Evolutionary conservation across 352 stramenopile genomes (phyloP).

Genomic region (Phytophthora melonis): DNA sequence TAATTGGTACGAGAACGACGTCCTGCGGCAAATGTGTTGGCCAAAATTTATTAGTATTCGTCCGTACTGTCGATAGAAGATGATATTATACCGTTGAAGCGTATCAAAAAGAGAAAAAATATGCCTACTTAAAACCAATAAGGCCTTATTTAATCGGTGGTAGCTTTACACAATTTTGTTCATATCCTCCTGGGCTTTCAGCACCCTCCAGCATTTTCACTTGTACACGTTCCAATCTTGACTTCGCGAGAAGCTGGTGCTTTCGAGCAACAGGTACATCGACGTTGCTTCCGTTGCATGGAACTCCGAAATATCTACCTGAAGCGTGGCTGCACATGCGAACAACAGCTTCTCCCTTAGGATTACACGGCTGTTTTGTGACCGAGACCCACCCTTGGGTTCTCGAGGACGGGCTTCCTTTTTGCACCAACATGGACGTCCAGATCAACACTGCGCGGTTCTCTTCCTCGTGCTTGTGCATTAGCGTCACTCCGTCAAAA

Average conservation of each 20-base stretch:
- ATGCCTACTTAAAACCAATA: too few relatives aligned
- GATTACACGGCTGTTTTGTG: conserved; percentile 1
- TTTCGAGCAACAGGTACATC: conserved; percentile 24
- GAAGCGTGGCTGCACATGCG: conserved; percentile 24
- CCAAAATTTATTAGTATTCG: too few relatives aligned
- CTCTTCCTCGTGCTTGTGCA: conserved; percentile 24
- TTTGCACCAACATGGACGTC: conserved; percentile 30
- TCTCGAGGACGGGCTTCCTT: conserved; percentile 18
- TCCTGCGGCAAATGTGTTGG: too few relatives aligned
- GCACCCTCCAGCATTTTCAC: conserved; percentile 15
- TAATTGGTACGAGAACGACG: not conserved
- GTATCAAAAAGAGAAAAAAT: too few relatives aligned
- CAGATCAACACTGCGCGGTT: conserved; percentile 14
- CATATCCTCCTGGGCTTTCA: not conserved
- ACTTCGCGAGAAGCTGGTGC: conserved; percentile 17
- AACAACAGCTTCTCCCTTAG: conserved; percentile 13
- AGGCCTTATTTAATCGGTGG: too few relatives aligned
- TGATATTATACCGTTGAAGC: too few relatives aligned
- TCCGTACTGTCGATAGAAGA: too few relatives aligned
- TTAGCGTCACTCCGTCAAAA: conserved; percentile 26
- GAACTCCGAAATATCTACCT: conserved; percentile 17
- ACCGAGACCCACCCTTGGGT: conserved; percentile 25
- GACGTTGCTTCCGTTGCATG: conserved; percentile 4
- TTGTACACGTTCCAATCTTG: conserved; percentile 22
- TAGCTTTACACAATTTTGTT: not conserved